Evolutionary conservation across 306 rosid genomes (phyloP).

Genomic region (Gastrolobium bilobum): DNA sequence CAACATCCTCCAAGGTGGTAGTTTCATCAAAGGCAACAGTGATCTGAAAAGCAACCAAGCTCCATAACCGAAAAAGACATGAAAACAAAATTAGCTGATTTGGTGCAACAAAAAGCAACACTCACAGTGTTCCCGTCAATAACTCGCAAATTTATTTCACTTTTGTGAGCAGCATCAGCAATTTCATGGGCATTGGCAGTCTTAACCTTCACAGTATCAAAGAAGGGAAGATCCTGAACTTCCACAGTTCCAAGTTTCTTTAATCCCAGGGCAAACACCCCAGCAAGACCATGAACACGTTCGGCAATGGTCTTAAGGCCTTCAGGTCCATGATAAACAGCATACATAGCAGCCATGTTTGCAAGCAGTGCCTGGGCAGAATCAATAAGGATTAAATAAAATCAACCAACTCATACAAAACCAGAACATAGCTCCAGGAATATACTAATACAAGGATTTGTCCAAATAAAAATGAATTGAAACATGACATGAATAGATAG

Average conservation of each 20-base stretch:
- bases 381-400: conserved; percentile 43
- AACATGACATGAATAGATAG: not conserved
- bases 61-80: conserved; percentile 42
- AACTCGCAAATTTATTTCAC: conserved; percentile 78
- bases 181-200: conserved; percentile 74
- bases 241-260: conserved; percentile 90
- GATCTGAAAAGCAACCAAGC: conserved; percentile 65
- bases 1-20: conserved; percentile 87
- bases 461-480: not conserved
- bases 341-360: conserved; percentile 99
- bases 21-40: conserved; percentile 88
- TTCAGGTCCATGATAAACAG: conserved; percentile 98
- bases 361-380: conserved; percentile 89
- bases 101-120: conserved; percentile 31
- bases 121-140: conserved; percentile 86
- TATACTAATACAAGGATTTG: not conserved
- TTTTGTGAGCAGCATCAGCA: conserved; percentile 78
- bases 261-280: conserved; percentile 83
- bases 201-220: conserved; percentile 93
- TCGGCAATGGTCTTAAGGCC: conserved; percentile 88
- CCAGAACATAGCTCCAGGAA: too few species aligned
- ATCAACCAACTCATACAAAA: conserved; percentile 39
- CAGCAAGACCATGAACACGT: conserved; percentile 97
- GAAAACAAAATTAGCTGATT: conserved; percentile 33
- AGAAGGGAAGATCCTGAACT: conserved; percentile 94